phyloP scores from a whole-genome alignment of 1,284 basidiomycete genomes.

The Stereum hirsutum region DNA sequence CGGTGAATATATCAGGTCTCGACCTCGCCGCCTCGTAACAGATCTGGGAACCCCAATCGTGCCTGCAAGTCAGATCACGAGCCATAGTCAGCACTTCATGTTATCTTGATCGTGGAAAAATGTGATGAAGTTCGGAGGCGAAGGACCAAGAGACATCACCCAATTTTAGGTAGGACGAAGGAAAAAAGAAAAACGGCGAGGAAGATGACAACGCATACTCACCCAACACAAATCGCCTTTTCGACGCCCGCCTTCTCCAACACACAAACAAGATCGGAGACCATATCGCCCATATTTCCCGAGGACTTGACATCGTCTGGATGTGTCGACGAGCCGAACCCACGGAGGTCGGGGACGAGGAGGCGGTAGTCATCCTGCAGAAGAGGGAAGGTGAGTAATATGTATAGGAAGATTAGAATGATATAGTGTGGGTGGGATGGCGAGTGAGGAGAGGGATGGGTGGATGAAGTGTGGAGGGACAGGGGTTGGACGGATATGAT shows the following conservation, averaged over 20 bases:
- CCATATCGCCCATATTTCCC: constrained; percentile 48
- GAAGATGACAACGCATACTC: constrained; percentile 9
- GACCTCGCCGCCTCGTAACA: constrained; percentile 60
- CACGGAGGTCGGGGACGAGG: constrained; percentile 50
- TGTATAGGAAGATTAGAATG: not conserved
- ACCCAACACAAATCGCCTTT: constrained; percentile 55
- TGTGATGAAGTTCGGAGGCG: too few species aligned
- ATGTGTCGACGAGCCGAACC: constrained; percentile 58
- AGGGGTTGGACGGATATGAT: too few species aligned
- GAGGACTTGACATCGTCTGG: constrained; percentile 52
- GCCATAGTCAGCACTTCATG: too few species aligned
- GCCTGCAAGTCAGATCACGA: too few species aligned
- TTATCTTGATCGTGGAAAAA: too few species aligned
- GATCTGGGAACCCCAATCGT: constrained; percentile 62
- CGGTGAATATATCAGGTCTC: constrained; percentile 52
- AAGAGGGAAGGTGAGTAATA: constrained; percentile 2
- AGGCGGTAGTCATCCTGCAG: constrained; percentile 46
- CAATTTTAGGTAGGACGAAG: too few species aligned
- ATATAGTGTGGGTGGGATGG: not conserved
- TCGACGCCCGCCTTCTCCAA: constrained; percentile 37
- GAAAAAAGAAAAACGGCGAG: too few species aligned
- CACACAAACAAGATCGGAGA: constrained; percentile 52
- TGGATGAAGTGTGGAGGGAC: too few species aligned
- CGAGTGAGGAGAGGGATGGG: not conserved
- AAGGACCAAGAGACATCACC: too few species aligned